These are phyloP conservation scores for Harringtonia lauricola DNA, from an alignment of 2,329 filamentous ascomycete genomes.

Conservation along the genomic window DNA sequence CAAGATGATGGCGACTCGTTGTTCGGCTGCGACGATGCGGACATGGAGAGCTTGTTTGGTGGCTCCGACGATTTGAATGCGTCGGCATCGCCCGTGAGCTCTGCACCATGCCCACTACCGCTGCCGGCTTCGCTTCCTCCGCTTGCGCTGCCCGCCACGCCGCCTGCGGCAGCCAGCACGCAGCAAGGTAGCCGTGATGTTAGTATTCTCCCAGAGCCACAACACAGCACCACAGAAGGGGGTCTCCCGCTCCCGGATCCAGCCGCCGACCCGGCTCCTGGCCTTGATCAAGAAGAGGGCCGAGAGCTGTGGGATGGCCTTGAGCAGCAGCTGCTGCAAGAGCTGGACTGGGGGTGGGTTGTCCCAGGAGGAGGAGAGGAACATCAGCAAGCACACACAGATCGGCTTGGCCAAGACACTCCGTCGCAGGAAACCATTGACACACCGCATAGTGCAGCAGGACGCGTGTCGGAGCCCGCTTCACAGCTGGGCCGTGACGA, in stretches of 20 bases:
- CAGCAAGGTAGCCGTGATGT: not conserved
- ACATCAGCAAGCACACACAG: too few relatives aligned
- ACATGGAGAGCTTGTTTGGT: conserved; percentile 2
- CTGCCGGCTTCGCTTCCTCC: not conserved
- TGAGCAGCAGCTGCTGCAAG: not conserved
- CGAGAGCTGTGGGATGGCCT: not conserved
- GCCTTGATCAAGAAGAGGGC: not conserved
- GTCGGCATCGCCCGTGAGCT: not conserved
- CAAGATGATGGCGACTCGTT: not conserved
- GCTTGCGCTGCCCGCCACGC: not conserved
- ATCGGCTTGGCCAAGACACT: not conserved
- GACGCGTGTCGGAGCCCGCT: not conserved
- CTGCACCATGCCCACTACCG: not conserved
- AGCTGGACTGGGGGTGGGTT: not conserved
- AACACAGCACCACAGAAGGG: not conserved
- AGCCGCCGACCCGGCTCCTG: not conserved
- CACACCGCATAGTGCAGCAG: conserved; percentile 1
- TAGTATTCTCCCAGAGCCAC: conserved; percentile 3
- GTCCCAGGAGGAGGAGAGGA: not conserved
- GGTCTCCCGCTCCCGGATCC: not conserved
- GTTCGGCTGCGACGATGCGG: not conserved
- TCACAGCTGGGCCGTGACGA: not conserved
- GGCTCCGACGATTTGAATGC: not conserved
- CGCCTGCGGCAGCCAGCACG: not conserved
- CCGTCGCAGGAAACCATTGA: not conserved